phyloP scores from a whole-genome alignment of 1,139 yeast species.

The Yamadazyma friedrichii region DNA sequence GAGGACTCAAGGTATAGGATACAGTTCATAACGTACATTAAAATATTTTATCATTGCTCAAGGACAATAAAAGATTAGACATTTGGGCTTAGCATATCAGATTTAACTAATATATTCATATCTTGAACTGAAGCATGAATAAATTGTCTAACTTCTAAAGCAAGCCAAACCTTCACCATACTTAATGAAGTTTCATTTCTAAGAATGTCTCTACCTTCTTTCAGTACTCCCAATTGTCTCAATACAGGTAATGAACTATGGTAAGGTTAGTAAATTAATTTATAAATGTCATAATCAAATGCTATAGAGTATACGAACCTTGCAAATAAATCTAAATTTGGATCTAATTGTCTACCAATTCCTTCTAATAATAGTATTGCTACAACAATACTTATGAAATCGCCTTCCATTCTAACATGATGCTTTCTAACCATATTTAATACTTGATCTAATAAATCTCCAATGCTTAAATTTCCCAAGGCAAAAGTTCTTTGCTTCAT shows the following conservation, averaged over 20 bases:
- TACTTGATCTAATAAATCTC: slow-evolving; percentile 85
- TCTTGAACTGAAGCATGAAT: slow-evolving; percentile 84
- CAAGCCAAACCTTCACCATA: slow-evolving; percentile 90
- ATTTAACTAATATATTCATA: slow-evolving; percentile 46
- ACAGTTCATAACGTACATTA: too few species aligned
- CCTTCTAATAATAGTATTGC: slow-evolving; percentile 91
- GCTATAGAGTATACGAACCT: slow-evolving; percentile 75
- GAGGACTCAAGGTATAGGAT: too few species aligned
- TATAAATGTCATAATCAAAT: slow-evolving; percentile 56
- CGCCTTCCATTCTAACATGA: slow-evolving; percentile 98
- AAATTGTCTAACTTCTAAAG: slow-evolving; percentile 84
- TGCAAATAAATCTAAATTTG: slow-evolving; percentile 89
- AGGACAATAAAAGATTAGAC: slow-evolving; percentile 17
- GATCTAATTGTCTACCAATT: slow-evolving; percentile 91
- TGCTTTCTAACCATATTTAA: slow-evolving; percentile 87
- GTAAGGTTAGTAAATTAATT: slow-evolving; percentile 23
- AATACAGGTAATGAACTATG: slow-evolving; percentile 82
- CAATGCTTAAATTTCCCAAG: slow-evolving; percentile 86
- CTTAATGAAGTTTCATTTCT: slow-evolving; percentile 61
- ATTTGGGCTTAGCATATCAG: slow-evolving; percentile 52
- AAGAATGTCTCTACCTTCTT: slow-evolving; percentile 61
- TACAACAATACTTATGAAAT: slow-evolving; percentile 88
- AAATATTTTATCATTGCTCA: too few species aligned
- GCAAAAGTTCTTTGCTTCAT: slow-evolving; percentile 90
- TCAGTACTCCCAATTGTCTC: slow-evolving; percentile 73